Evolutionary conservation across 805 yeast genomes (phyloP).

Genomic region (Barnettozyma siamensis): DNA sequence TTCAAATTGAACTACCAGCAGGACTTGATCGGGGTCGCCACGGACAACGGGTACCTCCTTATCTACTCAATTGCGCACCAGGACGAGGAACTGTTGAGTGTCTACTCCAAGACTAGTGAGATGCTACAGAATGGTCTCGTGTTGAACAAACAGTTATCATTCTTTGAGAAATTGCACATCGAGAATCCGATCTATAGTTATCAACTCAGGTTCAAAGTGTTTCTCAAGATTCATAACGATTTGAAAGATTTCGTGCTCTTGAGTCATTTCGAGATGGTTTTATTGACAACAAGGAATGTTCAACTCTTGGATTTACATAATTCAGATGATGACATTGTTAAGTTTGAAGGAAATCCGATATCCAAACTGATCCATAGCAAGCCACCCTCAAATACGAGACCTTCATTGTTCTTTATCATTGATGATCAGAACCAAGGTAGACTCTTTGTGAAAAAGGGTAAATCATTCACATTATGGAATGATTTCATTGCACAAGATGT

Average conservation of each 20-base stretch:
- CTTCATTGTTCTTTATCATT: conserved; percentile 6
- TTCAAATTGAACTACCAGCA: conserved; percentile 26
- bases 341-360: conserved; percentile 8
- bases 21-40: conserved; percentile 28
- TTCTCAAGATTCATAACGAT: conserved; percentile 23
- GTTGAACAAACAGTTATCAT: conserved; percentile 10
- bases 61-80: conserved; percentile 27
- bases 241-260: conserved; percentile 20
- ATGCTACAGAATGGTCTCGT: conserved; percentile 24
- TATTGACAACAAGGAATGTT: conserved; percentile 13
- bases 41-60: conserved; percentile 31
- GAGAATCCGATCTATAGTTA: conserved; percentile 19
- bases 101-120: conserved; percentile 15
- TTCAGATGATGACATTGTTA: conserved; percentile 10
- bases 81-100: conserved; percentile 20
- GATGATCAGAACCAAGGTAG: conserved; percentile 7
- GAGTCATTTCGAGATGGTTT: conserved; percentile 12
- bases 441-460: conserved; percentile 7
- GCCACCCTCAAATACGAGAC: neutral
- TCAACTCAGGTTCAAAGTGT: conserved; percentile 23
- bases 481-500: conserved; percentile 6
- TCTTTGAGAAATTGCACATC: conserved; percentile 15
- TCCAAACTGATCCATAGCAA: neutral
- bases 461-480: neutral
- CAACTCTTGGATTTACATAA: conserved; percentile 17